Evolutionary conservation across 2,329 filamentous ascomycete genomes (phyloP), one percentile per base, ranked within the genome.

Genomic region (Eurotiales sp.): DNA sequence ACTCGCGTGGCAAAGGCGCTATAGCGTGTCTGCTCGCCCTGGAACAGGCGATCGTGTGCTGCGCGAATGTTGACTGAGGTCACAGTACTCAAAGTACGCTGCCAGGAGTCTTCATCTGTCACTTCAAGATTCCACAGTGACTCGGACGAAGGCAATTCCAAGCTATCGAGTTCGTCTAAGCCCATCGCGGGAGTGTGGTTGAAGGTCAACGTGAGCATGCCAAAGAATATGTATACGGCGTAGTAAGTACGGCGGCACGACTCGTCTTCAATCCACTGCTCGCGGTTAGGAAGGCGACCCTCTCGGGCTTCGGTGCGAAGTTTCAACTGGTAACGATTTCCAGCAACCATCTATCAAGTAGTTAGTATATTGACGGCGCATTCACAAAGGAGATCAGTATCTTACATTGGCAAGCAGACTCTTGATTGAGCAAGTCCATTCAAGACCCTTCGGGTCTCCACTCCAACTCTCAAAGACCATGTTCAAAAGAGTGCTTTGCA

Each of bases 391-490:
- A 39, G 15, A n/a, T 19, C 29, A 29, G 48, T 27, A 44, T 62
- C 71, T 63, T 66, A 75, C 72, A 73, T 97, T 97, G 59, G 92
- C 92, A 45, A 99, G 82, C 34, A 97, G 79, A 77, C 90, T 95
- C 81, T 97, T 97, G 73, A 99, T 97, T 2, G 93, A 97, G 71
- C 92, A 97, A 30, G 93, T 91, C 93, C 93, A 99, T 71, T 99
- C 93, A 2, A 99, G 80, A 32, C 93, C 93, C 72, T 96, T 97
- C 30, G 93, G 87, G 65, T 97, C 93, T 63, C 93, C 93, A 69
- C 93, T 97, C 93, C 93, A 99, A 77, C 91, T 97, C 50, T 93
- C 90, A 69, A 99, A 97, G 59, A 96, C 86, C 93, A 97, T 97
- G 77, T 99, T 99, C 53, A 99, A 78, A 49, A 99, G 77, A 3